Evolutionary conservation across 2,329 filamentous ascomycete genomes (phyloP), one percentile per base, ranked within the genome.

Genomic region (Neophaeococcomyces aloes): DNA sequence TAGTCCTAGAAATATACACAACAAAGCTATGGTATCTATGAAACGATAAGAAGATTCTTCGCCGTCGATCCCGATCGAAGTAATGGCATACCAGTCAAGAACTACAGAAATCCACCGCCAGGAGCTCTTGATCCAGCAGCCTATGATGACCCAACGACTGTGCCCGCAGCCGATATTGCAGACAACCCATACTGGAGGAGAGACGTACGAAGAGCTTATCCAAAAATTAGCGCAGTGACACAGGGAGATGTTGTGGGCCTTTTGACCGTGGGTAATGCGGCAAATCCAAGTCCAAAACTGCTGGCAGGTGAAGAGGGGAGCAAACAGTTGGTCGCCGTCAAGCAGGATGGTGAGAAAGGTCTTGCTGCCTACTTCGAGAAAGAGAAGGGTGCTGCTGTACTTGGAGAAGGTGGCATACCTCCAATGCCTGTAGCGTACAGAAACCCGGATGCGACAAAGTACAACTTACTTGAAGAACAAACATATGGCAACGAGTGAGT

Each of bases 121-220:
- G 86, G 83, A 53, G 72, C 70, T 53, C 70, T 78, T 57, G 79
- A 86, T 57, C 84, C 86, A 29, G 67, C 75, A 45, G 65, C 65
- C 47, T 91, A 89, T 69, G 78, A 84, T 62, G 86, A 94, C 62
- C 84, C 85, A 17, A 83, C 89, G 47, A 93, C 86, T 11, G 47
- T 82, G 0, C 86, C 86, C n/a, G 84, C 86, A 2, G 85, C 75
- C 54, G 86, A 94, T 62, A 80, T 94, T 57, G 86, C 86, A 57
- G 85, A 89, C 64, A 94, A 94, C 68, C 79, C 86, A 29, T 94
- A 95, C 71, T 98, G 87, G 86, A 93, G 94, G 74, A 87, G 91
- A 58, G 91, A 98, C 61, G 65, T 71, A 49, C 83, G 91, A 56
- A 78, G 91, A 57, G 74, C 74, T 57, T 96, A 96, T 69, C 84